These are phyloP conservation scores for Actinomortierella ambigua DNA, from an alignment of 371 early-diverging fungal species.

Conservation along the genomic window DNA sequence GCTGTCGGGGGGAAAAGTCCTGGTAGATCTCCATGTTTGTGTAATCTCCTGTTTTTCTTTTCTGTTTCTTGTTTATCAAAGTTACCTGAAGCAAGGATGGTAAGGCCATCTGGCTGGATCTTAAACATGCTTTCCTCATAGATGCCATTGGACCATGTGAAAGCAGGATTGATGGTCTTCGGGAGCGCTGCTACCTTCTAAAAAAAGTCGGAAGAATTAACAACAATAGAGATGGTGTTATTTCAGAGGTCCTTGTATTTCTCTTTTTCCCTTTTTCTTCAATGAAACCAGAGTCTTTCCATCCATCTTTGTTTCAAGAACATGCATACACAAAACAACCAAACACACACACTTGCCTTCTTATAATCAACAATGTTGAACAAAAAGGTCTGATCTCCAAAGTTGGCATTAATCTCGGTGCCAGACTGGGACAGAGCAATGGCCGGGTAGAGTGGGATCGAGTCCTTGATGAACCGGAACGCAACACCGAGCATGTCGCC, in stretches of 20 bases:
- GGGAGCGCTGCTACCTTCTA: slow-evolving; percentile 26
- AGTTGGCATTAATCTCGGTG: slow-evolving; percentile 45
- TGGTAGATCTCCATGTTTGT: too few relatives aligned
- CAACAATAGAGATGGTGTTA: too few relatives aligned
- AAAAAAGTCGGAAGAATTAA: not conserved
- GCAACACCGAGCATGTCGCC: slow-evolving; percentile 39
- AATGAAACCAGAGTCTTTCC: too few relatives aligned
- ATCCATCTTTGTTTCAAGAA: too few relatives aligned
- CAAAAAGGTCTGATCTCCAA: slow-evolving; percentile 41
- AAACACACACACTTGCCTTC: slow-evolving; percentile 32
- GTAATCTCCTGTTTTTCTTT: too few relatives aligned
- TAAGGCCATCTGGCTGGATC: slow-evolving; percentile 22
- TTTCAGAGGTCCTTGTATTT: too few relatives aligned
- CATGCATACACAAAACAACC: too few relatives aligned
- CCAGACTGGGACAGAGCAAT: slow-evolving; percentile 40
- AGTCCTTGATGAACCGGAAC: slow-evolving; percentile 37
- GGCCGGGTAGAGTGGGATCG: slow-evolving; percentile 41
- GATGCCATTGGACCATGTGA: slow-evolving; percentile 28
- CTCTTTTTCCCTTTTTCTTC: too few relatives aligned
- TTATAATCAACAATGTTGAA: slow-evolving; percentile 42
- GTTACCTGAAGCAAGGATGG: slow-evolving; percentile 22
- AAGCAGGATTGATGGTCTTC: not conserved
- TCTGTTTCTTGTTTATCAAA: too few relatives aligned
- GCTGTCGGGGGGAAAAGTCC: too few relatives aligned
- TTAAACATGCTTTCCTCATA: slow-evolving; percentile 28